phyloP scores from a whole-genome alignment of 805 yeast genomes.

The Starmerella bombicola region DNA sequence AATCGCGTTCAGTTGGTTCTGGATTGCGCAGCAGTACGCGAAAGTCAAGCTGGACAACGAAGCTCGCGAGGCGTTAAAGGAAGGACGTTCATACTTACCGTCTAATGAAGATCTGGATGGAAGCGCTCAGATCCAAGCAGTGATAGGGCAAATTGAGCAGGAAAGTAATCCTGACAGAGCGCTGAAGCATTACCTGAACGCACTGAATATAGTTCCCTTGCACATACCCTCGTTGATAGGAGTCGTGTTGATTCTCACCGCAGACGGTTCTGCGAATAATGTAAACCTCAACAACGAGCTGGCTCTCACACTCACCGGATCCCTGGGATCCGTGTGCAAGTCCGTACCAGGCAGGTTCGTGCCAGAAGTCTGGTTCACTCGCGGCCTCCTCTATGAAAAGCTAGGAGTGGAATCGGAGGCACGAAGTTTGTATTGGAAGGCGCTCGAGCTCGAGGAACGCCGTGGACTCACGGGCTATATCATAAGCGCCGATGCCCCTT shows the following conservation, averaged over 20 bases:
- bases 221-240: slow-evolving; percentile 20
- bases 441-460: slow-evolving; percentile 18
- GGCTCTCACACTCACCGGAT: slow-evolving; percentile 6
- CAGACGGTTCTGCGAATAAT: background rate
- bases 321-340: slow-evolving; percentile 18
- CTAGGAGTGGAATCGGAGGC: slow-evolving; percentile 41
- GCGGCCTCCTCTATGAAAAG: slow-evolving; percentile 50
- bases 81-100: slow-evolving; percentile 45
- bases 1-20: slow-evolving; percentile 47
- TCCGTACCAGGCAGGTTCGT: slow-evolving; percentile 33
- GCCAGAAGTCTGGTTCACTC: slow-evolving; percentile 59
- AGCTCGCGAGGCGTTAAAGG: slow-evolving; percentile 58
- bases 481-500: background rate
- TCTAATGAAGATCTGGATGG: slow-evolving; percentile 31
- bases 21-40: slow-evolving; percentile 54
- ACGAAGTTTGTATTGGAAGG: slow-evolving; percentile 42
- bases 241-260: slow-evolving; percentile 10
- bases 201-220: slow-evolving; percentile 17
- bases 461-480: slow-evolving; percentile 16
- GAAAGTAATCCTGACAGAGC: slow-evolving; percentile 11
- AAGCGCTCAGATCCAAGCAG: slow-evolving; percentile 6
- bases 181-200: slow-evolving; percentile 10
- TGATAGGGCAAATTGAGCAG: slow-evolving; percentile 9
- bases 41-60: slow-evolving; percentile 44
- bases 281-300: slow-evolving; percentile 1